Conservation (phyloP, 1,284 basidiomycete genomes). For the Mixia osmundae region DNA sequence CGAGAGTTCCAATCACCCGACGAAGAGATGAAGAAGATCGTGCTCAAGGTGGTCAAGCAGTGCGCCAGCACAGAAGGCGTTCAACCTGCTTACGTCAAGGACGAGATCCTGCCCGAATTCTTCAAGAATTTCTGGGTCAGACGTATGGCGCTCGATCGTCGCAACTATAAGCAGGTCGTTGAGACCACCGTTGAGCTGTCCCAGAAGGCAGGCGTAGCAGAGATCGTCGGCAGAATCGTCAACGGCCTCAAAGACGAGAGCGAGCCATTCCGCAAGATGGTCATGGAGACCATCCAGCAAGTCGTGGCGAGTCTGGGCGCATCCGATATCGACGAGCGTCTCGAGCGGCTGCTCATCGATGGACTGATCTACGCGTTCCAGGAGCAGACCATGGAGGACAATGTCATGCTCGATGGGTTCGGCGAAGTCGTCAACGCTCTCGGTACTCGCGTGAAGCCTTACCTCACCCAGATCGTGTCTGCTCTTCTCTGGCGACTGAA, state of each 20-base stretch:
- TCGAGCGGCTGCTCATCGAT: constrained; percentile 84
- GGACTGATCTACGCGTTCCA: constrained; percentile 99
- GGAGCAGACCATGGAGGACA: constrained; percentile 95
- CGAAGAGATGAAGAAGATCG: constrained; percentile 99
- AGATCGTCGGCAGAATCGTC: constrained; percentile 82
- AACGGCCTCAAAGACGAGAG: constrained; percentile 64
- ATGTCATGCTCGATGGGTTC: constrained; percentile 97
- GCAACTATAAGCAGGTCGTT: constrained; percentile 92
- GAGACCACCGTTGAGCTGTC: constrained; percentile 96
- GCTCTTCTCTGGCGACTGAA: constrained; percentile 97
- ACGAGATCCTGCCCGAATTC: constrained; percentile 97
- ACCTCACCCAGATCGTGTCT: constrained; percentile 97
- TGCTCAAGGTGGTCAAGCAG: constrained; percentile 95
- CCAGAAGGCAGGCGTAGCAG: constrained; percentile 83
- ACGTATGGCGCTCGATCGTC: constrained; percentile 66
- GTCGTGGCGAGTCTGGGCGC: constrained; percentile 79
- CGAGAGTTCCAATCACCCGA: constrained; percentile 98
- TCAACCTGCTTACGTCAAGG: constrained; percentile 73
- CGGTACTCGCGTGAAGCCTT: constrained; percentile 90
- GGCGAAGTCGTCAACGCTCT: constrained; percentile 91
- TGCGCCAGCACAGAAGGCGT: constrained; percentile 96
- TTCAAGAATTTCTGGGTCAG: constrained; percentile 87
- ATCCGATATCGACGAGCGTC: constrained; percentile 83
- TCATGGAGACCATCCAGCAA: constrained; percentile 99
- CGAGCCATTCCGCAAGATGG: constrained; percentile 98